Percentiles rank a stretch among this genome's conserved stretches.
phyloP scores from a whole-genome alignment of 1,284 basidiomycete genomes.

The Marasmius tenuissimus region DNA sequence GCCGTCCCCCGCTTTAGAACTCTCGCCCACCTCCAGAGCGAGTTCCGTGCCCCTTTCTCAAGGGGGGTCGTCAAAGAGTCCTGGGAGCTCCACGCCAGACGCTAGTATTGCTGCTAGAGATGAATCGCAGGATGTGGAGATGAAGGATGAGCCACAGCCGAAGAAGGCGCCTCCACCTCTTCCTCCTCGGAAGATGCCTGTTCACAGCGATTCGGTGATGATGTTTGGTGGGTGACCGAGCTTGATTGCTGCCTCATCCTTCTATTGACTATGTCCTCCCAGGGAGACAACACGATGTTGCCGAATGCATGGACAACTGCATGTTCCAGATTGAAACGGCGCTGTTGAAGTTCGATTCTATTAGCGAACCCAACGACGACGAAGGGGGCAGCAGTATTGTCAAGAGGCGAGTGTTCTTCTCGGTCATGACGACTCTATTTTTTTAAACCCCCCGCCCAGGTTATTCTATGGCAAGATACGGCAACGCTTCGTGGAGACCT shows the following conservation, averaged over 20 bases:
- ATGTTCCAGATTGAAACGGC: constrained; percentile 98
- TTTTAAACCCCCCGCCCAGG: constrained; percentile 36
- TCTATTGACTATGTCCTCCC: constrained; percentile 6
- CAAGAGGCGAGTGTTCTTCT: constrained; percentile 57
- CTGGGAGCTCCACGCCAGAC: constrained; percentile 22
- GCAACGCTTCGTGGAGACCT: constrained; percentile 65
- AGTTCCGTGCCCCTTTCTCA: constrained; percentile 38
- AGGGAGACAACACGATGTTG: constrained; percentile 97
- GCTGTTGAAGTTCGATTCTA: constrained; percentile 73
- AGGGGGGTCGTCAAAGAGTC: constrained; percentile 28
- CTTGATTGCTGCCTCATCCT: background rate
- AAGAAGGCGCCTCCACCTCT: constrained; percentile 53
- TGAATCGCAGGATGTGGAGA: constrained; percentile 28
- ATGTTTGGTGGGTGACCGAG: constrained; percentile 72
- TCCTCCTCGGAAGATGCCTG: constrained; percentile 56
- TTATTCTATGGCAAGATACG: constrained; percentile 88
- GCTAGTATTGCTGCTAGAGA: constrained; percentile 41
- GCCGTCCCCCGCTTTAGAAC: constrained; percentile 37
- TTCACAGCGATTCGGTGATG: constrained; percentile 71
- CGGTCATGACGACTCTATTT: background rate
- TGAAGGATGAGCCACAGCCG: constrained; percentile 20
- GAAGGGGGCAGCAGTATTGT: constrained; percentile 73
- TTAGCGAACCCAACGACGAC: constrained; percentile 50
- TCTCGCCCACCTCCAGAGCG: constrained; percentile 49
- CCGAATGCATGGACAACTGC: constrained; percentile 99